These are phyloP conservation scores for Oemleria cerasiformis DNA, from an alignment of 306 rosid species.

Conservation along the genomic window DNA sequence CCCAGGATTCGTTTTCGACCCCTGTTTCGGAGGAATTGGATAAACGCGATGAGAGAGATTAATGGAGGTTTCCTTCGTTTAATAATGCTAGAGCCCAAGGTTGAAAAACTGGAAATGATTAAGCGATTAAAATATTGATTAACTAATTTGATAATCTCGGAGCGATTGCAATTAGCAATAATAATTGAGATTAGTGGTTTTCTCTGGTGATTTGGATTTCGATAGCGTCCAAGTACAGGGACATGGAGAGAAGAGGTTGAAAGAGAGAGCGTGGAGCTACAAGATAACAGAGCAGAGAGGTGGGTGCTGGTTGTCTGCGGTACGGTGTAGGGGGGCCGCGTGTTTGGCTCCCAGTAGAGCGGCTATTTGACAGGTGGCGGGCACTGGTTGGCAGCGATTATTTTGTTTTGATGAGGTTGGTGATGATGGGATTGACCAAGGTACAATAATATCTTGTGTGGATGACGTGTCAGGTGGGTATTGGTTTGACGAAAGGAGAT, in stretches of 20 bases:
- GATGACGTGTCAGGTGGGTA: not conserved
- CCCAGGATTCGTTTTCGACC: conserved; percentile 23
- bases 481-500: not conserved
- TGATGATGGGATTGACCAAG: not conserved
- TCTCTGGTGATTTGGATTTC: not conserved
- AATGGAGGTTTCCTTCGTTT: not conserved
- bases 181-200: conserved; percentile 18
- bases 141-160: not conserved
- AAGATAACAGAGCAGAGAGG: not conserved
- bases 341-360: no score
- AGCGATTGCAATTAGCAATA: conserved; percentile 11
- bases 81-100: not conserved
- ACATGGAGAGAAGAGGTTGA: conserved; percentile 13
- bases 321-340: not conserved
- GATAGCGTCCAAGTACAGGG: conserved; percentile 20
- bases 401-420: not conserved
- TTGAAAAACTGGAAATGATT: not conserved
- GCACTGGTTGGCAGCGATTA: not conserved
- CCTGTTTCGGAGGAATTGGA: conserved; percentile 12
- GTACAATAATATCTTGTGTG: not conserved
- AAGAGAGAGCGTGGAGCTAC: not conserved
- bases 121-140: not conserved
- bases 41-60: conserved; percentile 1
- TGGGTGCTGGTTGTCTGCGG: not conserved
- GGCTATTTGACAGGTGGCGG: not conserved